These are phyloP conservation scores for Lignosus rhinocerotis DNA, from an alignment of 1,284 basidiomycete species.

Conservation along the genomic window DNA sequence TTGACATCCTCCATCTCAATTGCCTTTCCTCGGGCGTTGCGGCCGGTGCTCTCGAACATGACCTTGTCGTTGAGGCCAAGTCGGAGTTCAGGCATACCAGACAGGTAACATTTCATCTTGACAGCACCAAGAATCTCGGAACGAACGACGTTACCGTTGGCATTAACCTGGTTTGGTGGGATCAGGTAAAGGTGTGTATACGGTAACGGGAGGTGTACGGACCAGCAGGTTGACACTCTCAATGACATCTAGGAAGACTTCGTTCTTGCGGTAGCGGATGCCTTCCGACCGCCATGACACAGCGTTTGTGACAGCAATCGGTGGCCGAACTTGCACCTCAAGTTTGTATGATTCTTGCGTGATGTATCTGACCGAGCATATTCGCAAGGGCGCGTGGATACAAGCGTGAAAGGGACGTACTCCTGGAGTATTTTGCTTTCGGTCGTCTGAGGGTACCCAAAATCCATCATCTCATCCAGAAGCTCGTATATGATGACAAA, in stretches of 20 bases:
- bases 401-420: conserved; percentile 44
- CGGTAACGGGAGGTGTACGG: neutral
- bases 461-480: conserved; percentile 99
- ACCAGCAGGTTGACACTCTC: conserved; percentile 97
- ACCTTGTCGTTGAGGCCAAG: conserved; percentile 99
- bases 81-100: conserved; percentile 97
- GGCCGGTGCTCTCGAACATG: conserved; percentile 97
- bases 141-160: conserved; percentile 95
- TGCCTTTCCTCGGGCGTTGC: conserved; percentile 93
- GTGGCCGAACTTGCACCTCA: conserved; percentile 93
- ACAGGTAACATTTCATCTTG: conserved; percentile 99
- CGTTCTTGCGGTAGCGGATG: conserved; percentile 98
- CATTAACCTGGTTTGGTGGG: conserved; percentile 72
- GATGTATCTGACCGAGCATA: conserved; percentile 72
- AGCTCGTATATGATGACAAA: conserved; percentile 98
- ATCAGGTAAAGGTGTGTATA: neutral
- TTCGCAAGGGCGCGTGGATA: neutral
- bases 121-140: conserved; percentile 97
- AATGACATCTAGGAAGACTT: conserved; percentile 98
- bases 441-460: conserved; percentile 98
- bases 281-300: conserved; percentile 99
- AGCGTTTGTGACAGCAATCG: conserved; percentile 98
- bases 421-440: conserved; percentile 99
- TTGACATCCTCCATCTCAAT: conserved; percentile 99
- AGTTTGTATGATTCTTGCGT: conserved; percentile 99